Evolutionary conservation across 192 early-diverging fungal genomes (phyloP).

Genomic region (Lobosporangium transversale): DNA sequence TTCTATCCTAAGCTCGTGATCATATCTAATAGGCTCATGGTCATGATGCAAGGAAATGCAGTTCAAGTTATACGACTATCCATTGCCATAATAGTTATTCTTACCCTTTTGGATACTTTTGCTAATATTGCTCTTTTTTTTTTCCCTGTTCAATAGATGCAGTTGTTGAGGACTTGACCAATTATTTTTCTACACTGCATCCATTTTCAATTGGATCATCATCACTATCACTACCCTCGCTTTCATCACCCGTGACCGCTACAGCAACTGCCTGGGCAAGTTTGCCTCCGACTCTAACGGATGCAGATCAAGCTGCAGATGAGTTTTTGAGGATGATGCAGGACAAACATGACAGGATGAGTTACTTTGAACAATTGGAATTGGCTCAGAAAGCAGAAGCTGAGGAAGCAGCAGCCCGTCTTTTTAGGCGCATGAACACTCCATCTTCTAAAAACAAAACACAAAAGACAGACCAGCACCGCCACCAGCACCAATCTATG

Average conservation of each 20-base stretch:
- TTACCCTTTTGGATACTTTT: too few relatives aligned
- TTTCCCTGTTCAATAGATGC: not conserved
- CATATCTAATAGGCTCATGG: too few relatives aligned
- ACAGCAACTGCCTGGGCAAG: constrained; percentile 45
- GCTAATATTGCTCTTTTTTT: not conserved
- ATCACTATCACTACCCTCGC: constrained; percentile 1
- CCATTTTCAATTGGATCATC: constrained; percentile 44
- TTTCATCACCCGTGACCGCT: constrained; percentile 14
- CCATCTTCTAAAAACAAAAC: too few relatives aligned
- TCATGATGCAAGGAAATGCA: too few relatives aligned
- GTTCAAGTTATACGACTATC: too few relatives aligned
- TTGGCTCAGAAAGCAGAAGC: constrained; percentile 1
- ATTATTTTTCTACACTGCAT: constrained; percentile 53
- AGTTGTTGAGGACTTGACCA: constrained; percentile 44
- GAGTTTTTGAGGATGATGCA: constrained; percentile 19
- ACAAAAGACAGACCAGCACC: too few relatives aligned
- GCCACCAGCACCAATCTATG: too few relatives aligned
- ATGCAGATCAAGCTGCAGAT: constrained; percentile 18
- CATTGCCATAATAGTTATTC: too few relatives aligned
- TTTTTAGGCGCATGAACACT: too few relatives aligned
- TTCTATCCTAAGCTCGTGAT: too few relatives aligned
- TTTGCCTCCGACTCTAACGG: constrained; percentile 8
- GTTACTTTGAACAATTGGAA: not conserved
- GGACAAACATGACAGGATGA: not conserved
- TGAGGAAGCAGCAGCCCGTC: not conserved